phyloP scores from a whole-genome alignment of 2,329 filamentous ascomycete genomes.

The Lojkania enalia region DNA sequence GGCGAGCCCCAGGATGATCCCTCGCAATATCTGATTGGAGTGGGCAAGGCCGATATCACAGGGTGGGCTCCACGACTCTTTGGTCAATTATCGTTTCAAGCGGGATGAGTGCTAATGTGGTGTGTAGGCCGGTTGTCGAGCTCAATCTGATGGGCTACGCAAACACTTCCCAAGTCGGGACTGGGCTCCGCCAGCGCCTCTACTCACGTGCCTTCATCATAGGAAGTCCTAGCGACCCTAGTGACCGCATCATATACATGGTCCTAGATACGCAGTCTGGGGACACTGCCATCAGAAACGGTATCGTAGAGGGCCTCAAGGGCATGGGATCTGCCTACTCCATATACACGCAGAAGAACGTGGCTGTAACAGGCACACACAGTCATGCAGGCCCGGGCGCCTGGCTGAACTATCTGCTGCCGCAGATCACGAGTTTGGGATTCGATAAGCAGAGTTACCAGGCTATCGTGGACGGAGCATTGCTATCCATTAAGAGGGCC shows the following conservation, averaged over 20 bases:
- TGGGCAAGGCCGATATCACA: constrained; percentile 73
- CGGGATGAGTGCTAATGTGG: constrained; percentile 15
- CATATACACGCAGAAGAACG: constrained; percentile 75
- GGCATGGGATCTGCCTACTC: constrained; percentile 72
- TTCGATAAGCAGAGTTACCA: constrained; percentile 86
- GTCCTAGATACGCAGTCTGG: constrained; percentile 86
- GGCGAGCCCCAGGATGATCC: constrained; percentile 39
- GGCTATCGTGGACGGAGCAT: constrained; percentile 83
- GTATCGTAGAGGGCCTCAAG: constrained; percentile 76
- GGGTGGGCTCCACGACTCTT: constrained; percentile 56
- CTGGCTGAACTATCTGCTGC: constrained; percentile 92
- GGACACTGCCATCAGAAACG: constrained; percentile 84
- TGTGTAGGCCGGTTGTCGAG: constrained; percentile 78
- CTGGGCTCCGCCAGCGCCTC: constrained; percentile 81
- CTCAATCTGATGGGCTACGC: constrained; percentile 93
- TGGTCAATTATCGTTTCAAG: too few relatives aligned
- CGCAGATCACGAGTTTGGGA: constrained; percentile 85
- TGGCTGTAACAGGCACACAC: constrained; percentile 90
- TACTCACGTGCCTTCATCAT: constrained; percentile 91
- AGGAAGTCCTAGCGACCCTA: constrained; percentile 65
- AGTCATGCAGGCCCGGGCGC: constrained; percentile 89
- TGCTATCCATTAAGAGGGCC: constrained; percentile 79
- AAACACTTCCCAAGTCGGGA: constrained; percentile 77
- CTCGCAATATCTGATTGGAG: constrained; percentile 64
- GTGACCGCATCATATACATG: constrained; percentile 81